phyloP scores from a whole-genome alignment of 768 basidiomycete genomes.

The Mycena belliarum region DNA sequence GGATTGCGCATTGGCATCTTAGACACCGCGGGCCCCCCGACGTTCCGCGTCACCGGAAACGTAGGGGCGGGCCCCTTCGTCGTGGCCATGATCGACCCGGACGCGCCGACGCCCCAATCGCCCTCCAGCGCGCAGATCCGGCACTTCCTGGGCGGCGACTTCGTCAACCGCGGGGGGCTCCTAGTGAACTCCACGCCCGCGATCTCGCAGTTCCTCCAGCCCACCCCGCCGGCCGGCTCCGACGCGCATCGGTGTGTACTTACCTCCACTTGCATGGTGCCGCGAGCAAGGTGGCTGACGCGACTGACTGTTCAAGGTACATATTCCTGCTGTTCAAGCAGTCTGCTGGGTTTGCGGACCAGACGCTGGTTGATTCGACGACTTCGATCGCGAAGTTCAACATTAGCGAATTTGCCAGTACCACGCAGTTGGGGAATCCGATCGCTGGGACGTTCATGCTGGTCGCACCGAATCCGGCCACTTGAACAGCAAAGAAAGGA shows the following conservation, averaged over 20 bases:
- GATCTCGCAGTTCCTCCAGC: constrained; percentile 41
- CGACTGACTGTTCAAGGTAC: constrained; percentile 34
- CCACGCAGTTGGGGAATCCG: constrained; percentile 44
- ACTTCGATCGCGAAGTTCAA: constrained; percentile 41
- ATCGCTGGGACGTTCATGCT: constrained; percentile 52
- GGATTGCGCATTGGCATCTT: too few relatives aligned
- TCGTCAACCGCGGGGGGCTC: constrained; percentile 25
- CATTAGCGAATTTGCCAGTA: constrained; percentile 42
- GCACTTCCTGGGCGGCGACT: constrained; percentile 50
- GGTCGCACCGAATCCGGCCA: constrained; percentile 37
- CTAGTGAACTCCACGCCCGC: constrained; percentile 43
- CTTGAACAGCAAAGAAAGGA: background rate
- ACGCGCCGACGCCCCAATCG: constrained; percentile 51
- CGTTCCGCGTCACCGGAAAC: constrained; percentile 31
- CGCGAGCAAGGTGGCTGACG: background rate
- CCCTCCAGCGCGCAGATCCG: constrained; percentile 45
- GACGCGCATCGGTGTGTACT: constrained; percentile 34
- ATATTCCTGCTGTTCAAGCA: constrained; percentile 50
- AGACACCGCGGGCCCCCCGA: constrained; percentile 42
- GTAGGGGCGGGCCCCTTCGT: constrained; percentile 43
- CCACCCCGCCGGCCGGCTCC: constrained; percentile 43
- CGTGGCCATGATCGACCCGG: constrained; percentile 48
- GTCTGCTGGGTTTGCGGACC: constrained; percentile 38
- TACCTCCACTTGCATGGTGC: background rate
- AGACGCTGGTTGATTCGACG: constrained; percentile 39